These are phyloP conservation scores for Gnomoniopsis smithogilvyi DNA, from an alignment of 2,329 filamentous ascomycete genomes.

Conservation along the genomic window DNA sequence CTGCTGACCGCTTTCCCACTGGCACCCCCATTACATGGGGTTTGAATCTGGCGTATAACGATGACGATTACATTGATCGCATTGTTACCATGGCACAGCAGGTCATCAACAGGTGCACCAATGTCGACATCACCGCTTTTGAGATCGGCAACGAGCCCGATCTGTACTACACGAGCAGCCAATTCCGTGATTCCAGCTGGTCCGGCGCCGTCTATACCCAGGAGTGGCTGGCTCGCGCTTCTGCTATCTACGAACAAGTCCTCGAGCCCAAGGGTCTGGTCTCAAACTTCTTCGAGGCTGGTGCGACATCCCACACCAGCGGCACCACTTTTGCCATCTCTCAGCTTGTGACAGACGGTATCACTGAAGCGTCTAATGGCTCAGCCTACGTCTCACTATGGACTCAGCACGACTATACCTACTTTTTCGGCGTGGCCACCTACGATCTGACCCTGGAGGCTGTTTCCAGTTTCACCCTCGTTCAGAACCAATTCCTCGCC, in stretches of 20 bases:
- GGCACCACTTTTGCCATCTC: constrained; percentile 45
- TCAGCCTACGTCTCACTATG: constrained; percentile 30
- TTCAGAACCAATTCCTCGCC: constrained; percentile 43
- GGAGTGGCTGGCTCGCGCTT: constrained; percentile 42
- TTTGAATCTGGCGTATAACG: constrained; percentile 45
- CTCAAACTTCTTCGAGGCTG: constrained; percentile 45
- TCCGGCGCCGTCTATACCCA: constrained; percentile 38
- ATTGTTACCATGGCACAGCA: constrained; percentile 37
- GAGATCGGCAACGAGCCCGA: constrained; percentile 31
- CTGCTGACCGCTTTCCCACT: constrained; percentile 44
- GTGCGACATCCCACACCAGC: constrained; percentile 46
- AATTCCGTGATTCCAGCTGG: constrained; percentile 41
- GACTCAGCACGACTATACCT: constrained; percentile 54
- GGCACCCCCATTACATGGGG: constrained; percentile 48
- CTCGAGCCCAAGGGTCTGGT: constrained; percentile 36
- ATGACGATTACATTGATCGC: constrained; percentile 38
- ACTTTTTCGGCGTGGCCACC: constrained; percentile 45
- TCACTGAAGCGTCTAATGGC: constrained; percentile 32
- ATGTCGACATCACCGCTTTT: constrained; percentile 26
- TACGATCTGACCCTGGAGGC: constrained; percentile 39
- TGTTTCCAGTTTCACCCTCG: constrained; percentile 42
- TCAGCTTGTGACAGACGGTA: constrained; percentile 36
- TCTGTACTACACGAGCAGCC: constrained; percentile 34
- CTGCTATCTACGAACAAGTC: constrained; percentile 40
- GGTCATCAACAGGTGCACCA: constrained; percentile 21